A percentile compares a stretch with the other conserved stretches of the same genome.
phyloP scores from a whole-genome alignment of 139 green algal genomes.

The Chlorella sp. region DNA sequence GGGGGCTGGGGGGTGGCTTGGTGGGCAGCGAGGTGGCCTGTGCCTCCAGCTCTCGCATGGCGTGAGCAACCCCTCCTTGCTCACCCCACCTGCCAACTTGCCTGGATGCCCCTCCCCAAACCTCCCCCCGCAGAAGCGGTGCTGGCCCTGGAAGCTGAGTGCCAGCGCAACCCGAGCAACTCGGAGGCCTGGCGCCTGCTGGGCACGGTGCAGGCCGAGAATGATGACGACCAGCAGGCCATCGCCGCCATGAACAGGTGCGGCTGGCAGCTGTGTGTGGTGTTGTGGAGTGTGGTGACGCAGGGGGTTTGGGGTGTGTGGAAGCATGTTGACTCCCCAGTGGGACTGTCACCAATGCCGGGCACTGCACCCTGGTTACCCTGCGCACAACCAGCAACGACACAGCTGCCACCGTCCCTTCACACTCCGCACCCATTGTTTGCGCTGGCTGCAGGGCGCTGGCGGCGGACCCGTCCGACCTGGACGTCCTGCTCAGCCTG shows the following conservation, averaged over 20 bases:
- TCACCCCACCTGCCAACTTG: neutral
- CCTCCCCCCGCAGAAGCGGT: slow-evolving; percentile 76
- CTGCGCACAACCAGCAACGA: too few relatives aligned
- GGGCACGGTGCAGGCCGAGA: slow-evolving; percentile 96
- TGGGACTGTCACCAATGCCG: too few relatives aligned
- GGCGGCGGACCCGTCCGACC: slow-evolving; percentile 77
- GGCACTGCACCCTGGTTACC: neutral
- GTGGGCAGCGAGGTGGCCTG: too few relatives aligned
- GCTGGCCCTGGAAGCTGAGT: slow-evolving; percentile 95
- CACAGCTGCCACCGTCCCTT: neutral
- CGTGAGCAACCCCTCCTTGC: neutral
- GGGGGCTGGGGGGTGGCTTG: too few relatives aligned
- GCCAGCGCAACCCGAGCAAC: slow-evolving; percentile 76
- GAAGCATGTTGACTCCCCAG: too few relatives aligned
- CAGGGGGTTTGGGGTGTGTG: neutral
- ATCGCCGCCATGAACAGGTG: slow-evolving; percentile 85
- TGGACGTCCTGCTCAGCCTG: slow-evolving; percentile 89
- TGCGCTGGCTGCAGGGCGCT: slow-evolving; percentile 57
- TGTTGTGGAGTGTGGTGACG: too few relatives aligned
- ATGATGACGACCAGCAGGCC: slow-evolving; percentile 96
- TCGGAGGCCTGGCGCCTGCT: slow-evolving; percentile 94
- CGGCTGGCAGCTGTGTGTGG: too few relatives aligned
- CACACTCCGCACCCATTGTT: too few relatives aligned
- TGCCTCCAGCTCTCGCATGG: neutral
- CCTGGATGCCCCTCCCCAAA: neutral